phyloP scores from a whole-genome alignment of 2,329 filamentous ascomycete genomes.

The Cladosporium sp. region DNA sequence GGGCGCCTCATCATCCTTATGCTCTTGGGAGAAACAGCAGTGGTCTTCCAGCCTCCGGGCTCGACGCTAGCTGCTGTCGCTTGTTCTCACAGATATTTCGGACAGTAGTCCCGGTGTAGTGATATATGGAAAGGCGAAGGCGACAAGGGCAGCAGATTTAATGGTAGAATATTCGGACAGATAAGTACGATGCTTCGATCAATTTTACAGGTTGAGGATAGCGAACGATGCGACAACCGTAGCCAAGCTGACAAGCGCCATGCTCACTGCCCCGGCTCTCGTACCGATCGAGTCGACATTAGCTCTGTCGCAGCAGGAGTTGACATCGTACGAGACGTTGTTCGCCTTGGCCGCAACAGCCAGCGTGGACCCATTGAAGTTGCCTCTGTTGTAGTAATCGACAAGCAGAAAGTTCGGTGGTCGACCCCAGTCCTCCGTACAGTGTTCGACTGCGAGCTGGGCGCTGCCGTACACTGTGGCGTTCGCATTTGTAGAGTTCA shows the following conservation, averaged over 20 bases:
- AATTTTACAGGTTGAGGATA: not conserved
- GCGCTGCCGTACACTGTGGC: constrained; percentile 63
- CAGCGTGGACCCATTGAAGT: constrained; percentile 6
- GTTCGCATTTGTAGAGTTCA: constrained; percentile 73
- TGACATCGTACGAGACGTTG: not conserved
- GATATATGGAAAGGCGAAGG: no score
- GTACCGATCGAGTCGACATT: not conserved
- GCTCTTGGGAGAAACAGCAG: no score
- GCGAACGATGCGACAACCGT: not conserved
- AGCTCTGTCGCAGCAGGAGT: not conserved
- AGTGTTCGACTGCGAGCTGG: constrained; percentile 63
- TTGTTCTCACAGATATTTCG: no score
- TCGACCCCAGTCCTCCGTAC: constrained; percentile 61
- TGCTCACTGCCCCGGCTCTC: not conserved
- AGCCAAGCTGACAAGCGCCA: not conserved
- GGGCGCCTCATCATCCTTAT: no score
- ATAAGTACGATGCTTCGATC: no score
- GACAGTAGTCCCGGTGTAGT: no score
- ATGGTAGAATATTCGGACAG: no score
- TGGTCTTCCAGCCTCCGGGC: no score
- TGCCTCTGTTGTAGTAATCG: constrained; percentile 72
- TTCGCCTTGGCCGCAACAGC: constrained; percentile 2
- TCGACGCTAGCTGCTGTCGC: no score
- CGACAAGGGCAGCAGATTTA: no score
- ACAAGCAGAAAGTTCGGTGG: constrained; percentile 78